These are phyloP conservation scores for Kodamaea plutei DNA, from an alignment of 1,139 yeast genomes.

Conservation along the genomic window DNA sequence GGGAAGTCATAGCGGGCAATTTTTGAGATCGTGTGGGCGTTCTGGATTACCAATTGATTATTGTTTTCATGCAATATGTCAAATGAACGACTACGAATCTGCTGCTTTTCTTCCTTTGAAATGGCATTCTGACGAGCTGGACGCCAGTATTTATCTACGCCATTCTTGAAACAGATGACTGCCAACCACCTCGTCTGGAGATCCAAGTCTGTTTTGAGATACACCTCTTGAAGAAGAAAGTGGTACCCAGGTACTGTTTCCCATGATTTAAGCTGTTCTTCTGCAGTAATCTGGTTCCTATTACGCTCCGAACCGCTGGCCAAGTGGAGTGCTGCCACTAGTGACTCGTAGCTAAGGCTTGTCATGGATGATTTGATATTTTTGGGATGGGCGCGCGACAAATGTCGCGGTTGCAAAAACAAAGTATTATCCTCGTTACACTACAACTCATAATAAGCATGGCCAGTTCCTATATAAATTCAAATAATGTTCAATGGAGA, in stretches of 20 bases:
- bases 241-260: slow-evolving; percentile 61
- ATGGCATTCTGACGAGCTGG: slow-evolving; percentile 56
- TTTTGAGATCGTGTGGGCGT: slow-evolving; percentile 75
- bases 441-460: too few species aligned
- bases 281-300: slow-evolving; percentile 57
- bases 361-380: slow-evolving; percentile 5
- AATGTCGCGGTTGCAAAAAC: too few species aligned
- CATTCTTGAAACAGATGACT: slow-evolving; percentile 82
- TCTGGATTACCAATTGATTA: slow-evolving; percentile 70
- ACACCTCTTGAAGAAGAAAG: slow-evolving; percentile 54
- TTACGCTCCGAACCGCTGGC: slow-evolving; percentile 52
- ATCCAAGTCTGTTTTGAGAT: slow-evolving; percentile 53
- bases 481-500: too few species aligned
- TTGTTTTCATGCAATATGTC: slow-evolving; percentile 63
- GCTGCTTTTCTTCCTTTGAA: slow-evolving; percentile 61
- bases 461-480: too few species aligned
- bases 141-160: slow-evolving; percentile 82
- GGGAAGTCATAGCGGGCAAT: slow-evolving; percentile 87
- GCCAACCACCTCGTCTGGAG: slow-evolving; percentile 81
- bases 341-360: slow-evolving; percentile 14
- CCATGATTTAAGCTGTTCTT: slow-evolving; percentile 64
- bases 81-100: slow-evolving; percentile 59
- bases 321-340: slow-evolving; percentile 29
- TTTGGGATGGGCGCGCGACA: too few species aligned
- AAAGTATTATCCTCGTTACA: too few species aligned